Conservation (phyloP, 345 rosid species). For the Raphanus sativus region DNA sequence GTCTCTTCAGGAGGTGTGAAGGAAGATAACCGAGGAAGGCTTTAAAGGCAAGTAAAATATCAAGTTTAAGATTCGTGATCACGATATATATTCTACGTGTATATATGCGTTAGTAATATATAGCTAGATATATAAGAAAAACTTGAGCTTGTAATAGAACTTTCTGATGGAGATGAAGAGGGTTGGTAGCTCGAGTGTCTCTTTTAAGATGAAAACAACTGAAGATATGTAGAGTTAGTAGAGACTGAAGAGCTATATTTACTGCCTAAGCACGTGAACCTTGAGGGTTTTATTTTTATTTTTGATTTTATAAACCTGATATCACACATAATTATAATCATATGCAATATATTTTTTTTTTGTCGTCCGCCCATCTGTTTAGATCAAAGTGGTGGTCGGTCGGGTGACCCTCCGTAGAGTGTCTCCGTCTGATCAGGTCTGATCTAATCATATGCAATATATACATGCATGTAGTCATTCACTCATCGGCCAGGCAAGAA, state of each 20-base stretch:
- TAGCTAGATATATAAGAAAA: conserved; percentile 6
- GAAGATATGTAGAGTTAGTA: conserved; percentile 27
- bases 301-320: conserved; percentile 24
- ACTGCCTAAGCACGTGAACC: conserved; percentile 67
- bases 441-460: neutral
- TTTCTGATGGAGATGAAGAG: conserved; percentile 2
- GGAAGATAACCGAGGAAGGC: conserved; percentile 44
- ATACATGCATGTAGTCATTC: conserved; percentile 7
- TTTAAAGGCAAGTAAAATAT: conserved; percentile 79
- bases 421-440: too few relatives aligned
- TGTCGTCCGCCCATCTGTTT: too few relatives aligned
- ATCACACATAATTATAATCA: conserved; percentile 1
- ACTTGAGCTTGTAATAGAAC: conserved; percentile 19
- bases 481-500: conserved; percentile 23
- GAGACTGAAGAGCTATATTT: conserved; percentile 39
- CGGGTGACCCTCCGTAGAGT: too few relatives aligned
- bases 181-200: conserved; percentile 16
- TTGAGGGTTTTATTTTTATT: conserved; percentile 46
- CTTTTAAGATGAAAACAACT: conserved; percentile 27
- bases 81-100: conserved; percentile 12
- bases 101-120: neutral
- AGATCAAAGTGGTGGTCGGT: too few relatives aligned
- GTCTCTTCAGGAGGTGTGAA: conserved; percentile 34
- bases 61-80: conserved; percentile 31
- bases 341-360: too few relatives aligned